Conservation (phyloP, 2,329 filamentous ascomycete species). For the Fonsecaea nubica region DNA sequence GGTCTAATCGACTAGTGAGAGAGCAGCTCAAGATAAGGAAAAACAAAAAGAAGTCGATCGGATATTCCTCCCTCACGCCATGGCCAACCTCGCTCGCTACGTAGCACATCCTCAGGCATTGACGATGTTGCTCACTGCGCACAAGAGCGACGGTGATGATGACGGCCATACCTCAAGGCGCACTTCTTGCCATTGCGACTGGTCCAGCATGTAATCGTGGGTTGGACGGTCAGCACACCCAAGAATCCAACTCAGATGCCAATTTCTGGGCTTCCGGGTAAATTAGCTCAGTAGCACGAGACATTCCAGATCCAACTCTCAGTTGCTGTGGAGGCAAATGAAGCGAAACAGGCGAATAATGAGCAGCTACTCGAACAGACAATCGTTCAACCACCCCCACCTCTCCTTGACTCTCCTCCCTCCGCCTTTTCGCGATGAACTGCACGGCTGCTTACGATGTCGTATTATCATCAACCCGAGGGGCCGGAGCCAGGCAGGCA, state of each 20-base stretch:
- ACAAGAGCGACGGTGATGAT: not conserved
- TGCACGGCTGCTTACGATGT: not conserved
- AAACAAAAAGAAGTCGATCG: constrained; percentile 6
- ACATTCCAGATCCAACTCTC: constrained; percentile 11
- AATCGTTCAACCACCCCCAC: not conserved
- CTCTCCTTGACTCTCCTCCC: not conserved
- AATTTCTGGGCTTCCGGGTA: not conserved
- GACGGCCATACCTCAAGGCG: not conserved
- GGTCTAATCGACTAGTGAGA: constrained; percentile 1
- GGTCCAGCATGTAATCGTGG: not conserved
- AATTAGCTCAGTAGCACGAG: constrained; percentile 3
- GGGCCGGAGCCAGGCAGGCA: not conserved
- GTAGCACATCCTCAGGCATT: not conserved
- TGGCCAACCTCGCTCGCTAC: not conserved
- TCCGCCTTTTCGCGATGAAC: constrained; percentile 6
- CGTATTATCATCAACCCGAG: constrained; percentile 22
- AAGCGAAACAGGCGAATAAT: not conserved
- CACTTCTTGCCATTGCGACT: not conserved
- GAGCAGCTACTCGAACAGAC: not conserved
- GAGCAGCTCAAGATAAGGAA: constrained; percentile 13
- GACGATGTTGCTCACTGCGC: not conserved
- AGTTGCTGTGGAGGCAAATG: not conserved
- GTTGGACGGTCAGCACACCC: constrained; percentile 2
- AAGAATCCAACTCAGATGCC: constrained; percentile 15
- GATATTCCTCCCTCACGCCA: constrained; percentile 6